A percentile compares a stretch with the other conserved stretches of the same genome.
Conservation (phyloP, 2,329 filamentous ascomycete genomes). For the Botrytis byssoidea region DNA sequence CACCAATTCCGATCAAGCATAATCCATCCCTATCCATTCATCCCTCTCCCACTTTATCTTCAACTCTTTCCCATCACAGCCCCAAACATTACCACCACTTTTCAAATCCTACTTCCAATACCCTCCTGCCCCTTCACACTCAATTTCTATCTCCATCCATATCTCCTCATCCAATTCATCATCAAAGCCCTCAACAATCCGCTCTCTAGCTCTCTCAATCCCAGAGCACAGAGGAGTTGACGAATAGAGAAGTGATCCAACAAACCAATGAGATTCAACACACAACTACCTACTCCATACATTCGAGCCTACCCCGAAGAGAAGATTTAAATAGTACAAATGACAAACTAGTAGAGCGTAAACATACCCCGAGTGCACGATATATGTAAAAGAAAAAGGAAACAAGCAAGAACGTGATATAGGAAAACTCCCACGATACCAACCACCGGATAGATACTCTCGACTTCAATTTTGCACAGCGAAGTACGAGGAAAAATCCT, state of each 20-base stretch:
- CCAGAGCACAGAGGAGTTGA: not conserved
- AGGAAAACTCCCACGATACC: not conserved
- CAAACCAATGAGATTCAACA: not conserved
- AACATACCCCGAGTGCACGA: not conserved
- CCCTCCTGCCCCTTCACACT: not conserved
- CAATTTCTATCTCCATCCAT: not conserved
- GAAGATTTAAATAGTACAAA: accelerated
- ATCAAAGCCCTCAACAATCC: not conserved
- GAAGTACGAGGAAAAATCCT: not conserved
- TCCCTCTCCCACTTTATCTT: not conserved
- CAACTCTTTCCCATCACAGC: not conserved
- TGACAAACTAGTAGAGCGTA: not conserved
- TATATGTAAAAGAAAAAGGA: too few species aligned
- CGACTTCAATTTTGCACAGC: not conserved
- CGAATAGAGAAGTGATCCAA: not conserved
- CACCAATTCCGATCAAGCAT: not conserved
- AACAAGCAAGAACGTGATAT: not conserved
- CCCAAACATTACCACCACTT: not conserved
- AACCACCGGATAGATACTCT: not conserved
- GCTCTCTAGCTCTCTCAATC: not conserved
- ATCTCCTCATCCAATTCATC: not conserved
- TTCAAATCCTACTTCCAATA: not conserved
- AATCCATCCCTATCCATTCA: not conserved
- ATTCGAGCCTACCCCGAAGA: accelerated
- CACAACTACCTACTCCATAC: not conserved